phyloP scores from a whole-genome alignment of 371 early-diverging fungal species.

The Pancytospora philotis region DNA sequence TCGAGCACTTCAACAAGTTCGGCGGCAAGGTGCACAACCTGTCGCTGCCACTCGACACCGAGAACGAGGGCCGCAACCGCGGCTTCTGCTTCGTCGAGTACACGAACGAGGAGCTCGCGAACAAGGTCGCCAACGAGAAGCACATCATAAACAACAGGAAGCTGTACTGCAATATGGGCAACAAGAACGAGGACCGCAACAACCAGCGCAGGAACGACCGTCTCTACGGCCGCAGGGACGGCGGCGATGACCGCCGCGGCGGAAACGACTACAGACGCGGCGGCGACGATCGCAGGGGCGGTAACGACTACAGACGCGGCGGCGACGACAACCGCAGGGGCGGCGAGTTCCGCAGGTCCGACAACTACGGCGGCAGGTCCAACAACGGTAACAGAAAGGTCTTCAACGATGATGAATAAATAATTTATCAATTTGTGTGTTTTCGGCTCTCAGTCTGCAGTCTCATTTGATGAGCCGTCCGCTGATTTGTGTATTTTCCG shows the following conservation, averaged over 20 bases:
- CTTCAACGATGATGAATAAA: conserved; percentile 11
- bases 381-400: conserved; percentile 16
- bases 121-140: conserved; percentile 42
- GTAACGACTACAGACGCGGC: conserved; percentile 1
- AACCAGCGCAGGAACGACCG: conserved; percentile 18
- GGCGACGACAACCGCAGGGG: conserved; percentile 1
- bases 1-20: conserved; percentile 33
- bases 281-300: not conserved
- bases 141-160: conserved; percentile 51
- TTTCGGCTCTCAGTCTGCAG: too few relatives aligned
- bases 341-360: not conserved
- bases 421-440: not conserved
- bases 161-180: conserved; percentile 35
- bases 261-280: conserved; percentile 3
- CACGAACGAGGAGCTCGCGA: conserved; percentile 23
- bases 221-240: conserved; percentile 21
- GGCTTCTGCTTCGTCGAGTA: conserved; percentile 53
- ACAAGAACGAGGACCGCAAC: conserved; percentile 20
- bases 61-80: conserved; percentile 42
- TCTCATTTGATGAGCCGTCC: too few relatives aligned
- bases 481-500: too few relatives aligned
- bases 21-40: conserved; percentile 37
- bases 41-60: conserved; percentile 38
- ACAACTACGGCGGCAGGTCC: conserved; percentile 5
- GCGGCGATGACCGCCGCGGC: conserved; percentile 27